These are phyloP conservation scores for Diaporthe sp. DNA, from an alignment of 2,329 filamentous ascomycete species.

Conservation along the genomic window DNA sequence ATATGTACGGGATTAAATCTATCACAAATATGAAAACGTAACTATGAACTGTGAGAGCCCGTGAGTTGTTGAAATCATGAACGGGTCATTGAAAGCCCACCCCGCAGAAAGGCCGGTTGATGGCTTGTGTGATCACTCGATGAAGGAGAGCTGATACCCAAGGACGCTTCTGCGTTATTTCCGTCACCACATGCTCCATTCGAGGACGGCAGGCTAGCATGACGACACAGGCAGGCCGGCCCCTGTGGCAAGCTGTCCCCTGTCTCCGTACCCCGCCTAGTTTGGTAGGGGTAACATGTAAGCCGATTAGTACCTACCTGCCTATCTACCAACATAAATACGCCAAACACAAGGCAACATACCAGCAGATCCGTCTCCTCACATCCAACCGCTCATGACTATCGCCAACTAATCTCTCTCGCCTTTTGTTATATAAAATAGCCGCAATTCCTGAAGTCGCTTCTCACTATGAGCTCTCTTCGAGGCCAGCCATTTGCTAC, in stretches of 20 bases:
- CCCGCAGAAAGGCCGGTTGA: too few species aligned
- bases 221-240: neutral
- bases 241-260: neutral
- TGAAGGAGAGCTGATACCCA: neutral
- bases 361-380: neutral
- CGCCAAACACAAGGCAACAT: neutral
- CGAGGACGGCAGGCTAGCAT: neutral
- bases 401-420: neutral
- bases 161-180: neutral
- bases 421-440: neutral
- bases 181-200: neutral
- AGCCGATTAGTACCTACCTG: neutral
- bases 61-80: too few species aligned
- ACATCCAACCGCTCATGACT: neutral
- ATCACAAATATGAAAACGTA: neutral
- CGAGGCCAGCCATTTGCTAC: neutral
- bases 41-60: neutral
- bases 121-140: too few species aligned
- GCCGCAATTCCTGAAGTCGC: neutral
- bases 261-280: neutral
- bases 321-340: neutral
- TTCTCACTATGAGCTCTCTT: neutral
- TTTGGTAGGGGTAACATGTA: neutral
- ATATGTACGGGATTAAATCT: neutral
- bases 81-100: too few species aligned